Conservation (phyloP, 1,139 yeast genomes). For the Wickerhamomyces sp. region DNA sequence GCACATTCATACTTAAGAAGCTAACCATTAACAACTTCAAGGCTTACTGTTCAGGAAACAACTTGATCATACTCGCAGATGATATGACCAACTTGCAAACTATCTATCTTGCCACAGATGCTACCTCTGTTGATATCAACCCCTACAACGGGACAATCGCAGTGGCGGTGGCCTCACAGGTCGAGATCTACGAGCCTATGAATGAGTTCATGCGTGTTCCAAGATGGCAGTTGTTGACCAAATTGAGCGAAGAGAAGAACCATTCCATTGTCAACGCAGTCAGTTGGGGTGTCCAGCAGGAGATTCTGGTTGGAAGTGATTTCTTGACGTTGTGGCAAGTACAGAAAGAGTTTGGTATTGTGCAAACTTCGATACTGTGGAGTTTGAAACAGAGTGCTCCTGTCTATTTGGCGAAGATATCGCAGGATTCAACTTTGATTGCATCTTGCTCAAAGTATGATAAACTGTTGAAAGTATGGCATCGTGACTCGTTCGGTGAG, state of each 20-base stretch:
- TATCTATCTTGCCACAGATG: constrained; percentile 63
- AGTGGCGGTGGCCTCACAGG: constrained; percentile 30
- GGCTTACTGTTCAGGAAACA: constrained; percentile 88
- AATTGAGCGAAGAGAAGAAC: constrained; percentile 11
- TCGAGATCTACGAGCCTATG: constrained; percentile 34
- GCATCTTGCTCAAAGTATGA: constrained; percentile 63
- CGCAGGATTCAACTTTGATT: constrained; percentile 62
- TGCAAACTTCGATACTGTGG: constrained; percentile 46
- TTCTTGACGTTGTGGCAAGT: constrained; percentile 51
- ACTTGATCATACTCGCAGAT: constrained; percentile 59
- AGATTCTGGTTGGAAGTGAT: constrained; percentile 57
- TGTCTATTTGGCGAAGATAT: constrained; percentile 46
- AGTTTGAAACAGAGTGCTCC: constrained; percentile 49
- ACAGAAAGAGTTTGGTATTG: constrained; percentile 40
- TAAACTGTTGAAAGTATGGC: constrained; percentile 71
- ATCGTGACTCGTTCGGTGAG: constrained; percentile 66
- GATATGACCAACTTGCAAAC: constrained; percentile 63
- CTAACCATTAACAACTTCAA: no score
- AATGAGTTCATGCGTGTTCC: constrained; percentile 32
- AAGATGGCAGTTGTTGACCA: constrained; percentile 8
- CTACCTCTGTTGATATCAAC: constrained; percentile 61
- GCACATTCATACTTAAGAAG: neutral
- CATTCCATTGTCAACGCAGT: constrained; percentile 42
- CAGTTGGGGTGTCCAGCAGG: constrained; percentile 65
- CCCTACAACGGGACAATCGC: constrained; percentile 47